Percentiles rank a stretch among this genome's conserved stretches.
These are phyloP conservation scores for Thermoascus crustaceus DNA, from an alignment of 2,329 filamentous ascomycete genomes.

Conservation along the genomic window DNA sequence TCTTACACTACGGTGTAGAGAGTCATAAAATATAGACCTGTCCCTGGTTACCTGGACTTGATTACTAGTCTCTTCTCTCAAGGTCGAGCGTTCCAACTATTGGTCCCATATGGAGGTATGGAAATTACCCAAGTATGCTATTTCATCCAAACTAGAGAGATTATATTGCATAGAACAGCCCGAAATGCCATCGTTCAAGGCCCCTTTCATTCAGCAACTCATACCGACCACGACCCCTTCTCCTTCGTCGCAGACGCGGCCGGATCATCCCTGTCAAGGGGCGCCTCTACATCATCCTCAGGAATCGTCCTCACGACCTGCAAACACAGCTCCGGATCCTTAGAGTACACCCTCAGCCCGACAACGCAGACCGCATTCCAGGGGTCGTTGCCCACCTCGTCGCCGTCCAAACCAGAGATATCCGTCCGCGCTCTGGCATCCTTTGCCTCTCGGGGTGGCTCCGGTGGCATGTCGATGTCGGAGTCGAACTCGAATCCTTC, in stretches of 20 bases:
- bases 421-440: slow-evolving; percentile 1
- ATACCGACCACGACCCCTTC: slow-evolving; percentile 11
- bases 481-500: slow-evolving; percentile 37
- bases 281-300: slow-evolving; percentile 30
- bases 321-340: slow-evolving; percentile 43
- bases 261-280: slow-evolving; percentile 37
- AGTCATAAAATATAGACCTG: too few relatives aligned
- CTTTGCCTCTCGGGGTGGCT: slow-evolving; percentile 15
- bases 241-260: slow-evolving; percentile 25
- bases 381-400: slow-evolving; percentile 28
- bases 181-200: too few relatives aligned
- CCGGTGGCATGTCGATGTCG: slow-evolving; percentile 33
- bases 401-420: slow-evolving; percentile 5
- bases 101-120: too few relatives aligned
- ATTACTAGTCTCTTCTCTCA: too few relatives aligned
- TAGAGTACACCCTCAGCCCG: slow-evolving; percentile 50
- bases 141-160: too few relatives aligned
- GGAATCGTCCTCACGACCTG: slow-evolving; percentile 42
- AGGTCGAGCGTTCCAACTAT: too few relatives aligned
- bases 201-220: too few relatives aligned
- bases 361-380: slow-evolving; percentile 57
- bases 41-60: too few relatives aligned
- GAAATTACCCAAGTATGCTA: too few relatives aligned
- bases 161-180: too few relatives aligned
- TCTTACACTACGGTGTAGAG: too few relatives aligned